These are phyloP conservation scores for Poterioochromonas sp. DNA, from an alignment of 352 stramenopile genomes.

Conservation along the genomic window DNA sequence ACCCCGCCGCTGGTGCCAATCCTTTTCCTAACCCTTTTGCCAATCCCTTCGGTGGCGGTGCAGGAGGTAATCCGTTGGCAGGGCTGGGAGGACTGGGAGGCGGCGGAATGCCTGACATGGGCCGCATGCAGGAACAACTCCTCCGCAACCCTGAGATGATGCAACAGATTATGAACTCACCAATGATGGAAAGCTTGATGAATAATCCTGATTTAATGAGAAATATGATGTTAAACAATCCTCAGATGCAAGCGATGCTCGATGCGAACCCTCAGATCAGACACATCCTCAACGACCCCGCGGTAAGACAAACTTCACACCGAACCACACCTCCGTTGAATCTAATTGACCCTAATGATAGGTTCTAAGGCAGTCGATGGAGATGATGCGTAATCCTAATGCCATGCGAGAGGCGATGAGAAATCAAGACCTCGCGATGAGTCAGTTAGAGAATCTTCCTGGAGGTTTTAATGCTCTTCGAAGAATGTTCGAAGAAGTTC, in stretches of 20 bases:
- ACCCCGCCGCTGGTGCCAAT: not conserved
- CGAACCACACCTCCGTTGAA: no score
- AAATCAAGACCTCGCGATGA: conserved; percentile 89
- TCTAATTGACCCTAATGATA: no score
- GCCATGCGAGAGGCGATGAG: conserved; percentile 92
- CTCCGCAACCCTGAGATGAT: conserved; percentile 69
- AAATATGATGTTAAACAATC: conserved; percentile 70
- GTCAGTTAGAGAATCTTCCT: conserved; percentile 91
- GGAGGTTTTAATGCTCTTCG: conserved; percentile 92
- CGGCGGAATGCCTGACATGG: conserved; percentile 3
- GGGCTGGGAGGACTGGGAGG: not conserved
- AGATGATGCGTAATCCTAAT: conserved; percentile 90
- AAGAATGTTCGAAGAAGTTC: conserved; percentile 77
- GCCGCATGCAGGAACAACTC: conserved; percentile 36
- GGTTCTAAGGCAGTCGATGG: conserved; percentile 77
- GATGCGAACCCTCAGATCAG: conserved; percentile 89
- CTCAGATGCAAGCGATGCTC: conserved; percentile 79
- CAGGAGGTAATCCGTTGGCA: not conserved
- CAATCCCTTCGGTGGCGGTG: not conserved
- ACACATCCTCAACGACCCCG: conserved; percentile 88
- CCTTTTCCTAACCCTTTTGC: not conserved
- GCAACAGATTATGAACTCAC: conserved; percentile 72
- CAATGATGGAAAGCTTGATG: conserved; percentile 80
- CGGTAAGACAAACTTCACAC: conserved; percentile 49
- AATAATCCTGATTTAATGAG: conserved; percentile 90